These are phyloP conservation scores for Rhodotorula paludigena DNA, from an alignment of 768 basidiomycete genomes.

Conservation along the genomic window DNA sequence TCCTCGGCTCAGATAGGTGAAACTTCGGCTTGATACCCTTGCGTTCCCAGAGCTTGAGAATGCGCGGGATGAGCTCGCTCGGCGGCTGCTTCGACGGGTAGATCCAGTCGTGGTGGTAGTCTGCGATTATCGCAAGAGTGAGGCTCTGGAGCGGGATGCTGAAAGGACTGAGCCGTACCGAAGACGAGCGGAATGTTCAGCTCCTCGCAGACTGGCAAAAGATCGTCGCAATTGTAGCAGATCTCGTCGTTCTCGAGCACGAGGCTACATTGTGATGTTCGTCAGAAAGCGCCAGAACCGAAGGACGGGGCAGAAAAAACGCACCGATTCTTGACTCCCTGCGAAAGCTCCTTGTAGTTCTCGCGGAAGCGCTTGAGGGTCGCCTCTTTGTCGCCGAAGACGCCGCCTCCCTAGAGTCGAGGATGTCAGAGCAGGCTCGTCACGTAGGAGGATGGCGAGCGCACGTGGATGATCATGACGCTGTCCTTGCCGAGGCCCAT, in stretches of 20 bases:
- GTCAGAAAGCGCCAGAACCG: no score
- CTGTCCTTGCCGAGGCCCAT: constrained; percentile 79
- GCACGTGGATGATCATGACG: constrained; percentile 79
- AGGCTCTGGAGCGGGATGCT: background rate
- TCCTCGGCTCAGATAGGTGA: constrained; percentile 84
- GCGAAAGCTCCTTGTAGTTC: constrained; percentile 59
- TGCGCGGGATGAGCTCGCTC: constrained; percentile 63
- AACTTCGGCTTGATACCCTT: constrained; percentile 85
- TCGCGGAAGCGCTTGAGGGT: constrained; percentile 69
- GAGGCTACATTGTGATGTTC: no score
- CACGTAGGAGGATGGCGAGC: background rate
- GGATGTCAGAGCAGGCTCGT: background rate
- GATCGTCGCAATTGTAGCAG: constrained; percentile 82
- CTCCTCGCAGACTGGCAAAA: constrained; percentile 80
- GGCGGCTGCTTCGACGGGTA: constrained; percentile 54
- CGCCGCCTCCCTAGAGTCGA: constrained; percentile 61
- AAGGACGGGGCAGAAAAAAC: no score
- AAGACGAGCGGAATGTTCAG: constrained; percentile 69
- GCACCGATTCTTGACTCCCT: constrained; percentile 64
- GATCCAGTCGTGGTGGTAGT: constrained; percentile 79
- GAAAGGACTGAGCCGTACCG: constrained; percentile 46
- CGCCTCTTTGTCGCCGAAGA: constrained; percentile 71
- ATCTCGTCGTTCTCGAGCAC: constrained; percentile 81
- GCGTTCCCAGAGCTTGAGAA: constrained; percentile 66
- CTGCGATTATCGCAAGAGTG: constrained; percentile 37